phyloP scores from a whole-genome alignment of 2,329 filamentous ascomycete genomes.

The Camptophora hylomeconis region DNA sequence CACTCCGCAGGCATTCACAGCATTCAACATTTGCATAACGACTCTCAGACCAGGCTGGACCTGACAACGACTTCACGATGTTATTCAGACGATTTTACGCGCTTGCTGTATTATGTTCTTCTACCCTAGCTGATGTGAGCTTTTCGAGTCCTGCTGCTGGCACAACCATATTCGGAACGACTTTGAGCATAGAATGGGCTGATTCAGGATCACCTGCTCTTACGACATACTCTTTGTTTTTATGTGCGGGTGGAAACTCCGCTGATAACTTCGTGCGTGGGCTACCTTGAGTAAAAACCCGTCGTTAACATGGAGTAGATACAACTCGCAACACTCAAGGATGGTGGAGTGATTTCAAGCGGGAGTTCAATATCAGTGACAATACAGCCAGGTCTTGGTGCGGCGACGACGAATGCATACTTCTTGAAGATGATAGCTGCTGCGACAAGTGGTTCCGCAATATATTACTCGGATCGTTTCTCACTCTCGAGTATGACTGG shows the following conservation, averaged over 20 bases:
- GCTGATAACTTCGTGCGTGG: slow-evolving; percentile 32
- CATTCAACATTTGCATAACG: too few species aligned
- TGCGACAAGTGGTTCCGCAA: slow-evolving; percentile 40
- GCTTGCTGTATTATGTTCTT: slow-evolving; percentile 7
- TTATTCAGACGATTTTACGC: too few species aligned
- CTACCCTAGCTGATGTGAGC: slow-evolving; percentile 37
- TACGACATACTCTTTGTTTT: slow-evolving; percentile 42
- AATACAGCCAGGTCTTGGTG: slow-evolving; percentile 31
- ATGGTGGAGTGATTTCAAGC: slow-evolving; percentile 23
- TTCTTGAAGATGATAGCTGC: slow-evolving; percentile 48
- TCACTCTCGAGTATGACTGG: slow-evolving; percentile 53
- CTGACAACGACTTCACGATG: too few species aligned
- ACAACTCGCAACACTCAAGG: slow-evolving; percentile 28
- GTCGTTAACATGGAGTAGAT: too few species aligned
- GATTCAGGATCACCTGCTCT: slow-evolving; percentile 40
- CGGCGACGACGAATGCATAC: slow-evolving; percentile 36
- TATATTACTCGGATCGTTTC: slow-evolving; percentile 51
- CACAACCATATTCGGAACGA: slow-evolving; percentile 34
- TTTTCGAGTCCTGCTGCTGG: slow-evolving; percentile 43
- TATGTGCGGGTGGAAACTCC: slow-evolving; percentile 48
- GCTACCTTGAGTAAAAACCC: too few species aligned
- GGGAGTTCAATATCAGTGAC: slow-evolving; percentile 32
- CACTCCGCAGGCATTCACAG: too few species aligned
- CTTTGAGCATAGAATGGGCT: slow-evolving; percentile 43
- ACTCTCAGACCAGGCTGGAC: too few species aligned